phyloP scores from a whole-genome alignment of 495 filamentous ascomycete species.

The Penicillium pancosmium region DNA sequence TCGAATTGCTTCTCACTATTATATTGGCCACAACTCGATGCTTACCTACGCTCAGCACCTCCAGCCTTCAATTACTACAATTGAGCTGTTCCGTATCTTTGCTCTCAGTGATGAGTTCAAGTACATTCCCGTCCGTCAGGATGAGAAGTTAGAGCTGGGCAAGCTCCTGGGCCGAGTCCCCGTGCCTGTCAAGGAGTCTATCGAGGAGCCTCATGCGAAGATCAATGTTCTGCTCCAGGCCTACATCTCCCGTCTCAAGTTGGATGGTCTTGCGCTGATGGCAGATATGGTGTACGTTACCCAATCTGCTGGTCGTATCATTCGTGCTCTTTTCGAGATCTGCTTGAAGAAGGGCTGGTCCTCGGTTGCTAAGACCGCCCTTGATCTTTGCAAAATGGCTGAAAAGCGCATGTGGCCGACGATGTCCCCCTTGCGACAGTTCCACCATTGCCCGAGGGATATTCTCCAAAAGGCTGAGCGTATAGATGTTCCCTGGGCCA shows the following conservation, averaged over 20 bases:
- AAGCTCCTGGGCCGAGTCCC: slow-evolving; percentile 90
- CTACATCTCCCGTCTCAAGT: slow-evolving; percentile 91
- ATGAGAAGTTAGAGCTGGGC: slow-evolving; percentile 94
- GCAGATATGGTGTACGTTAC: slow-evolving; percentile 99
- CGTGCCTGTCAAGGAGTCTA: slow-evolving; percentile 94
- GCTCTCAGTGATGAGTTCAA: slow-evolving; percentile 98
- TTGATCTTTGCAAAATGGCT: slow-evolving; percentile 98
- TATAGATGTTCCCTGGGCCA: slow-evolving; percentile 91
- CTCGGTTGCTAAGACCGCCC: slow-evolving; percentile 85
- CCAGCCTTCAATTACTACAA: slow-evolving; percentile 85
- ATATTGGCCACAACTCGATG: slow-evolving; percentile 97
- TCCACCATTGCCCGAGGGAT: slow-evolving; percentile 77
- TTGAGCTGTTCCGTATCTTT: slow-evolving; percentile 97
- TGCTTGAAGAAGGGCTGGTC: slow-evolving; percentile 95
- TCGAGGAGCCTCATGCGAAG: slow-evolving; percentile 96
- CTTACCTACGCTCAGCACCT: slow-evolving; percentile 93
- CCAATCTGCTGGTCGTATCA: slow-evolving; percentile 93
- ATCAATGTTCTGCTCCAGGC: slow-evolving; percentile 99
- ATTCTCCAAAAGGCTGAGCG: slow-evolving; percentile 90
- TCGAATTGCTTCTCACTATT: slow-evolving; percentile 95
- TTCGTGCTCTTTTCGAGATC: slow-evolving; percentile 96
- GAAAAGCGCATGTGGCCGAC: slow-evolving; percentile 99
- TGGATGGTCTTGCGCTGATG: slow-evolving; percentile 95
- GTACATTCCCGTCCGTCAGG: slow-evolving; percentile 96
- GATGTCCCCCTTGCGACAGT: slow-evolving; percentile 94